Evolutionary conservation across 768 basidiomycete species (phyloP).

Genomic region (Clitopilus hobsonii): DNA sequence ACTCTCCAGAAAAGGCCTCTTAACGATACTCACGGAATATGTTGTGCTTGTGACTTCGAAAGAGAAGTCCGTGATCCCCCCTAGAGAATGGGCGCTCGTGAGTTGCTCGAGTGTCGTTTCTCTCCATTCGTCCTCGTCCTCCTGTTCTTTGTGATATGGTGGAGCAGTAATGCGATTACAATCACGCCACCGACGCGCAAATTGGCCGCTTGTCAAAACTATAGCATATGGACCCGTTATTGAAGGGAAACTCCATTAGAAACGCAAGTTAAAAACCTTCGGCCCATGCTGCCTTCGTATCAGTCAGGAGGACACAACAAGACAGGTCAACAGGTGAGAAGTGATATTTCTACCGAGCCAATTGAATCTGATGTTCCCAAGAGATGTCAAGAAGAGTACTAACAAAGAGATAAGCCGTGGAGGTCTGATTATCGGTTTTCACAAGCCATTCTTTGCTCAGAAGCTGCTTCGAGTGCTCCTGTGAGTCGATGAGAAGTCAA

Average conservation of each 20-base stretch:
- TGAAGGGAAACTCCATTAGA: constrained; percentile 7
- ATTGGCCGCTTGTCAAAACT: constrained; percentile 53
- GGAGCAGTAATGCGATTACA: constrained; percentile 41
- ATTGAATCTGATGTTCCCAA: background rate
- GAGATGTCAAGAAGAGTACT: constrained; percentile 21
- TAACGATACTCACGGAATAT: constrained; percentile 57
- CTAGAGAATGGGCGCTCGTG: constrained; percentile 57
- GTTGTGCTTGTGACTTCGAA: constrained; percentile 58
- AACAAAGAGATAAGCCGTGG: constrained; percentile 71
- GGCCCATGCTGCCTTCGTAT: constrained; percentile 69
- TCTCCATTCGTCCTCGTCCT: constrained; percentile 63
- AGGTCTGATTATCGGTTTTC: constrained; percentile 53
- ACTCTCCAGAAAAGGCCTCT: too few relatives aligned
- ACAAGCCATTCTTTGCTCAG: constrained; percentile 72
- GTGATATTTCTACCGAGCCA: constrained; percentile 54
- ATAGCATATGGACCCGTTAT: constrained; percentile 5
- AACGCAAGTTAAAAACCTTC: constrained; percentile 48
- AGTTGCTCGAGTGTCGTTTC: constrained; percentile 48
- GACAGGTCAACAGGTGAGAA: constrained; percentile 49
- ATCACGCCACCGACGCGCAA: constrained; percentile 67
- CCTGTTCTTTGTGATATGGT: constrained; percentile 17
- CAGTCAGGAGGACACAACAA: constrained; percentile 63
- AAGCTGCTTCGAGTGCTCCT: constrained; percentile 57
- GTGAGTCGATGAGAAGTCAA: constrained; percentile 7
- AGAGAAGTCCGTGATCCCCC: constrained; percentile 47